A percentile compares a stretch with the other conserved stretches of the same genome.
Evolutionary conservation across 192 early-diverging fungal genomes (phyloP).

Genomic region (Coemansia sp.): DNA sequence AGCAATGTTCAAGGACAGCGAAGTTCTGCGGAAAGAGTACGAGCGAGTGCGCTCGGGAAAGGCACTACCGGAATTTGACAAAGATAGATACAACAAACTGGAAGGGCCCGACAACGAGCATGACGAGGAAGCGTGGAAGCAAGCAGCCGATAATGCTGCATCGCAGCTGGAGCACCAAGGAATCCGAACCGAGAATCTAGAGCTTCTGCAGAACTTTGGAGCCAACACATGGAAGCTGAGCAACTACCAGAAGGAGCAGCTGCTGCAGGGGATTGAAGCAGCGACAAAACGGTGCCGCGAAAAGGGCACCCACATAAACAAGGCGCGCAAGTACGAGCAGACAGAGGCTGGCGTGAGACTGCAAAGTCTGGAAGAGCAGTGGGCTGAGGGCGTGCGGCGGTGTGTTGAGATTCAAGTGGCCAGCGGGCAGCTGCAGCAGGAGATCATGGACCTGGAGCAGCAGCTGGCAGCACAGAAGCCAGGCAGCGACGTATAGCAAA

Average conservation of each 20-base stretch:
- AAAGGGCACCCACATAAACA: slow-evolving; percentile 32
- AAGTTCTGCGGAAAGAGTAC: slow-evolving; percentile 41
- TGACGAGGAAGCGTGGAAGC: slow-evolving; percentile 26
- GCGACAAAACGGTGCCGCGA: slow-evolving; percentile 16
- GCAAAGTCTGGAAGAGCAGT: slow-evolving; percentile 24
- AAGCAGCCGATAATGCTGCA: slow-evolving; percentile 39
- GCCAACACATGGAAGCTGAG: slow-evolving; percentile 46
- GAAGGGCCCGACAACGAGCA: slow-evolving; percentile 12
- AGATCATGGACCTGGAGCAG: slow-evolving; percentile 22
- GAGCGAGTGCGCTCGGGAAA: slow-evolving; percentile 33
- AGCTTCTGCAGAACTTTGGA: slow-evolving; percentile 50
- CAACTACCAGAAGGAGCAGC: slow-evolving; percentile 43
- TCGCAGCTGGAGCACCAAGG: slow-evolving; percentile 51
- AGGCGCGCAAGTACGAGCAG: slow-evolving; percentile 44
- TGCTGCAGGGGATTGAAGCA: slow-evolving; percentile 26
- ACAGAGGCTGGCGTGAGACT: slow-evolving; percentile 34
- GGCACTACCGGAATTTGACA: slow-evolving; percentile 31
- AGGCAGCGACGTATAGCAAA: not conserved
- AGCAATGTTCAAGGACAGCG: slow-evolving; percentile 33
- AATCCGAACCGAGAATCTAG: slow-evolving; percentile 39
- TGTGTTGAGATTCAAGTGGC: slow-evolving; percentile 51
- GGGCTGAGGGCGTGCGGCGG: slow-evolving; percentile 36
- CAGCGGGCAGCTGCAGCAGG: slow-evolving; percentile 16
- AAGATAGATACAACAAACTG: slow-evolving; percentile 38
- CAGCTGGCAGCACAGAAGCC: not conserved